Evolutionary conservation across 139 green algal genomes (phyloP).

Genomic region (Chlamydomonas sp.): DNA sequence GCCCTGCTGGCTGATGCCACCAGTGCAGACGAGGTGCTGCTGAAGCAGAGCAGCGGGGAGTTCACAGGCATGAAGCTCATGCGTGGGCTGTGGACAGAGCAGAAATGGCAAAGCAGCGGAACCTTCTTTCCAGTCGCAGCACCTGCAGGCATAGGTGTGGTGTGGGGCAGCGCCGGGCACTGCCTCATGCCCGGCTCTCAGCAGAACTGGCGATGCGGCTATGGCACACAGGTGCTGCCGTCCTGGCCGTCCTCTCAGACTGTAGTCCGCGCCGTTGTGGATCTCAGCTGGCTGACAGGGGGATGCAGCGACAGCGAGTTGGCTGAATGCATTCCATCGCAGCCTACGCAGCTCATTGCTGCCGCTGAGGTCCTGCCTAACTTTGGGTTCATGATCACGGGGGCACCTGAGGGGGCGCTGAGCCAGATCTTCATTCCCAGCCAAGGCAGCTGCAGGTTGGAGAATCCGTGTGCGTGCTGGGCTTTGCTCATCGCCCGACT

Average conservation of each 20-base stretch:
- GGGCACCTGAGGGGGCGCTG: background rate
- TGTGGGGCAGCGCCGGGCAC: constrained; percentile 20
- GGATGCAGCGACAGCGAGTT: background rate
- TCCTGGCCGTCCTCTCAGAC: background rate
- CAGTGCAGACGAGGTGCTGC: constrained; percentile 12
- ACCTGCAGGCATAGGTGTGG: background rate
- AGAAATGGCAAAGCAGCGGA: background rate
- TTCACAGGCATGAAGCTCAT: constrained; percentile 16
- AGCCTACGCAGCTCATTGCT: constrained; percentile 13
- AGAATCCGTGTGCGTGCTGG: constrained; percentile 10
- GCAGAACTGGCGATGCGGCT: constrained; percentile 14
- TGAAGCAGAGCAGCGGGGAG: constrained; percentile 9
- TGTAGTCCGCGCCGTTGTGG: background rate
- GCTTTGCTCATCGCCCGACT: constrained; percentile 12
- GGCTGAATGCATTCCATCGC: constrained; percentile 12
- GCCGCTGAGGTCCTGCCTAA: constrained; percentile 6
- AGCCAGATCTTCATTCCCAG: constrained; percentile 15
- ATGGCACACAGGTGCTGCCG: constrained; percentile 8
- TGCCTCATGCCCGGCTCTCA: constrained; percentile 11
- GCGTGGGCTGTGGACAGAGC: constrained; percentile 14
- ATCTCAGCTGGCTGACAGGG: constrained; percentile 6
- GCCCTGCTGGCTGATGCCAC: background rate
- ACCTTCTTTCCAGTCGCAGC: constrained; percentile 16
- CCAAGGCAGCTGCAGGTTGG: constrained; percentile 10
- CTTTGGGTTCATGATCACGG: constrained; percentile 17